A percentile compares a stretch with the other conserved stretches of the same genome.
Conservation (phyloP, 2,329 filamentous ascomycete genomes). For the Didymosphaeria variabile region DNA sequence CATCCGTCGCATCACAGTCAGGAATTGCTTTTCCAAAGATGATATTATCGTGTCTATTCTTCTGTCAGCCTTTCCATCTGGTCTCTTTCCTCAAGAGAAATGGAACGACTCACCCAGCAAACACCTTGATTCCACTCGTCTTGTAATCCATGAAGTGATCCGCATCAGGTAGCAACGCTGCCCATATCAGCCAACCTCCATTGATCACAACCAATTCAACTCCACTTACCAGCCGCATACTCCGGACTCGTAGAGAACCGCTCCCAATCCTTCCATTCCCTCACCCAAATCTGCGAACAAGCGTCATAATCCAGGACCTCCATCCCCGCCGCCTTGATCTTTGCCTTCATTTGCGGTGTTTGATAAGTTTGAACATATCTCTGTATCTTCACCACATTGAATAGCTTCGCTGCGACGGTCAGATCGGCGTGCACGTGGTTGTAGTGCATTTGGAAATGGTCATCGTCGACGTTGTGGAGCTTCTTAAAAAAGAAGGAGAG, state of each 20-base stretch:
- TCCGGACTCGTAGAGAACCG: conserved; percentile 31
- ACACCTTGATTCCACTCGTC: conserved; percentile 31
- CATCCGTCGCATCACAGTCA: conserved; percentile 33
- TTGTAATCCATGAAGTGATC: conserved; percentile 40
- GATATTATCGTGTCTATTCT: conserved; percentile 30
- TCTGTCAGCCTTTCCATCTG: background rate
- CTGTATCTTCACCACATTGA: conserved; percentile 38
- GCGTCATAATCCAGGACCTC: conserved; percentile 37
- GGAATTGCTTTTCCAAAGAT: conserved; percentile 38
- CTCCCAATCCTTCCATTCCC: conserved; percentile 35
- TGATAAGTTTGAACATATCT: conserved; percentile 39
- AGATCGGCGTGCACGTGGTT: conserved; percentile 45
- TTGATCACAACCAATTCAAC: background rate
- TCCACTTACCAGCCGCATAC: conserved; percentile 27
- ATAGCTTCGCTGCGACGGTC: conserved; percentile 37
- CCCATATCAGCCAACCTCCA: background rate
- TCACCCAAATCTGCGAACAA: conserved; percentile 36
- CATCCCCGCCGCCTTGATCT: conserved; percentile 31
- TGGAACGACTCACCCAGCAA: conserved; percentile 34
- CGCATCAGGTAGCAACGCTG: conserved; percentile 34
- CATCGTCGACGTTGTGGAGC: conserved; percentile 39
- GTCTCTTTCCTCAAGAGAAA: too few relatives aligned
- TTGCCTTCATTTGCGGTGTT: conserved; percentile 33
- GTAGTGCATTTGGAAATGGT: conserved; percentile 45
- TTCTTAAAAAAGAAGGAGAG: conserved; percentile 45